These are phyloP conservation scores for Elasticomyces elasticus DNA, from an alignment of 495 filamentous ascomycete genomes.

Conservation along the genomic window DNA sequence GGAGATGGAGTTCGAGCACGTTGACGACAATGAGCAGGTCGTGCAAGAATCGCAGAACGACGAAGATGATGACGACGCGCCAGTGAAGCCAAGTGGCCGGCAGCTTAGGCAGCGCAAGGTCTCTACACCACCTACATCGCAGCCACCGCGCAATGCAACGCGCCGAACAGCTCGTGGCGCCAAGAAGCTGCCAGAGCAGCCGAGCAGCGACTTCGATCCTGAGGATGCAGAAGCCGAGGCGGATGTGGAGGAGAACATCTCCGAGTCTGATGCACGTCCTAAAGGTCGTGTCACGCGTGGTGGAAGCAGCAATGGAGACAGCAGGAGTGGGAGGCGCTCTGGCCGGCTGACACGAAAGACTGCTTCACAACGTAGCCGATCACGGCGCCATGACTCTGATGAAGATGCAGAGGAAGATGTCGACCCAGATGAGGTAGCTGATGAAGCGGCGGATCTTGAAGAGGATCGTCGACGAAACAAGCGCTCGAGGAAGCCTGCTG, in stretches of 20 bases:
- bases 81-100: constrained; percentile 1
- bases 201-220: constrained; percentile 80
- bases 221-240: constrained; percentile 52
- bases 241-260: constrained; percentile 54
- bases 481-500: constrained; percentile 10
- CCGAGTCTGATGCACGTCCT: constrained; percentile 37
- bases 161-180: constrained; percentile 3
- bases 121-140: constrained; percentile 13
- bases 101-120: constrained; percentile 8
- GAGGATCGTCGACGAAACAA: constrained; percentile 37
- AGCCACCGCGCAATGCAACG: neutral
- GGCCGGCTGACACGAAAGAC: constrained; percentile 40
- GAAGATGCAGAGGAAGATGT: constrained; percentile 37
- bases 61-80: constrained; percentile 31
- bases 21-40: constrained; percentile 41
- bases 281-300: constrained; percentile 39
- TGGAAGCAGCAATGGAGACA: constrained; percentile 37
- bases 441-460: constrained; percentile 60
- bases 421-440: constrained; percentile 33
- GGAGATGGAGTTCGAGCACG: constrained; percentile 20
- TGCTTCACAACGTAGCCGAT: constrained; percentile 43
- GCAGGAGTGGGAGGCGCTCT: constrained; percentile 41
- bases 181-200: constrained; percentile 41
- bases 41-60: constrained; percentile 26
- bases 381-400: constrained; percentile 36